Percentiles rank a stretch among this genome's conserved stretches.
These are phyloP conservation scores for Trichoderma pleuroti DNA, from an alignment of 2,329 filamentous ascomycete genomes.

Conservation along the genomic window DNA sequence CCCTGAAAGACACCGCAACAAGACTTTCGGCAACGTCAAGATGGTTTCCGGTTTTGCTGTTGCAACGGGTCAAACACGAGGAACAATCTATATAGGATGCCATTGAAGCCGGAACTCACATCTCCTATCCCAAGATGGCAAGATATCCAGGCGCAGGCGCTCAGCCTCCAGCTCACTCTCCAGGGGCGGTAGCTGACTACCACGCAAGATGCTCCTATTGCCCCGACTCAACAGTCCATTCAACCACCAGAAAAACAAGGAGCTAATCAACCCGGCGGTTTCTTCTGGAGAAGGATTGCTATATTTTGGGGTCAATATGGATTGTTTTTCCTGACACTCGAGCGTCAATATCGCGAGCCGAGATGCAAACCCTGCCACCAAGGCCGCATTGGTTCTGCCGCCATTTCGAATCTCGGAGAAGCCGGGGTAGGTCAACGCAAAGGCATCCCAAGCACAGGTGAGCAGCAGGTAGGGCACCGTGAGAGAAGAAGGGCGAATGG, in stretches of 20 bases:
- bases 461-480: conserved; percentile 9
- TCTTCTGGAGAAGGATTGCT: background rate
- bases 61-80: background rate
- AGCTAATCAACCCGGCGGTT: background rate
- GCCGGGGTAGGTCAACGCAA: background rate
- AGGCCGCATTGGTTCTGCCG: background rate
- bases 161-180: background rate
- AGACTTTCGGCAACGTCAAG: conserved; percentile 9
- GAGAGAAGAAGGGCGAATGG: conserved; percentile 5
- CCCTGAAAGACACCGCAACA: background rate
- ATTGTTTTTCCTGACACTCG: background rate
- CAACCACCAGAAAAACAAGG: conserved; percentile 18
- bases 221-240: conserved; percentile 5
- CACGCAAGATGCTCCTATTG: conserved; percentile 7
- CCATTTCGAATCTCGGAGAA: background rate
- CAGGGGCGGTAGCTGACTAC: conserved; percentile 1
- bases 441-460: background rate
- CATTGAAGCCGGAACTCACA: background rate
- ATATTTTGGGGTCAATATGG: background rate
- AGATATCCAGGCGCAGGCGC: background rate
- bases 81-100: background rate
- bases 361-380: background rate
- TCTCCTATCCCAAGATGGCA: conserved; percentile 3
- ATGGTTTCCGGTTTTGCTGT: conserved; percentile 3
- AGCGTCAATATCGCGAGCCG: background rate